Evolutionary conservation across 2,329 filamentous ascomycete genomes (phyloP).

Genomic region (Raffaelea ambrosiae): DNA sequence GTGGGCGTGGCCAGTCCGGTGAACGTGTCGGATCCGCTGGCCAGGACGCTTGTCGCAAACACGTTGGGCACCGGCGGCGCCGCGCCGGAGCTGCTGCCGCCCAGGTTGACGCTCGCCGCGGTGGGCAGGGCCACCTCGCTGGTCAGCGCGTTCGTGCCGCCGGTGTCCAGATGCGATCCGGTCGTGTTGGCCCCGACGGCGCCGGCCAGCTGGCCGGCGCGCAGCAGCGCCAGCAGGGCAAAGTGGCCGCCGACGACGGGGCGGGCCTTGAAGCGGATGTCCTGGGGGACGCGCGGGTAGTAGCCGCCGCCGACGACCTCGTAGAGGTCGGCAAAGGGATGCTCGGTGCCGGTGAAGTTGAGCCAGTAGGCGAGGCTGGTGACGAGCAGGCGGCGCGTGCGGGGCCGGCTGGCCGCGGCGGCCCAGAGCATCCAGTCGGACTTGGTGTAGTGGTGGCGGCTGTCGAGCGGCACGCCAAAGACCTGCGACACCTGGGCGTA

Average conservation of each 20-base stretch:
- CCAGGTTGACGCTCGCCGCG: too few relatives aligned
- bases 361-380: slow-evolving; percentile 64
- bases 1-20: too few relatives aligned
- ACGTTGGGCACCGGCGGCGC: too few relatives aligned
- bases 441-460: slow-evolving; percentile 74
- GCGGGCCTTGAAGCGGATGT: slow-evolving; percentile 56
- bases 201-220: background rate
- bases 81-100: too few relatives aligned
- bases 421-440: slow-evolving; percentile 81
- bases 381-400: slow-evolving; percentile 58
- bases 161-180: background rate
- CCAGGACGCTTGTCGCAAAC: too few relatives aligned
- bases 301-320: slow-evolving; percentile 57
- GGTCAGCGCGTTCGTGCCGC: slow-evolving; percentile 49
- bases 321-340: slow-evolving; percentile 70
- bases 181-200: background rate
- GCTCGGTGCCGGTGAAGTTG: slow-evolving; percentile 61
- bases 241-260: slow-evolving; percentile 78
- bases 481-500: slow-evolving; percentile 63
- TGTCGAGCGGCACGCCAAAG: slow-evolving; percentile 75
- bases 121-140: slow-evolving; percentile 19
- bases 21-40: too few relatives aligned
- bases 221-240: slow-evolving; percentile 58
- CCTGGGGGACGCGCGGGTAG: slow-evolving; percentile 41
- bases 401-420: slow-evolving; percentile 60